Base-by-base conservation (phyloP, 2,329 filamentous ascomycete species). In the Stachybotrys elegans region DNA sequence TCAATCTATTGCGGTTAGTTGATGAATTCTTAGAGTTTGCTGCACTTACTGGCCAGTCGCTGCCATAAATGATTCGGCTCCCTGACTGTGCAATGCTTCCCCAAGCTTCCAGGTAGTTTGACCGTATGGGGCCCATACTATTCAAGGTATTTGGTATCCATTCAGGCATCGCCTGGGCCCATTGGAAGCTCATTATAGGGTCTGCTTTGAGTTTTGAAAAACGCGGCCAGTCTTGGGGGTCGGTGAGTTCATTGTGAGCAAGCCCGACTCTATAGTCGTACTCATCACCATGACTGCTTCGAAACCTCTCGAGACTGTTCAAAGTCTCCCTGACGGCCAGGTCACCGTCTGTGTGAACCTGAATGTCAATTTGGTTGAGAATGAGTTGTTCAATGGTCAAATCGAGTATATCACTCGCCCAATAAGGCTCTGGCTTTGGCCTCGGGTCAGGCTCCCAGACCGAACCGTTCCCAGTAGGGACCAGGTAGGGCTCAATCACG, bases 41-140 rank as follows among this genome's bases (percentile, higher is more conserved):
- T 14, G 3, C 8, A 48, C 55, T 52, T 43, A 57, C 56, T 16
- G 56, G 56, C 54, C 56, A 58, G 31, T 58, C 56, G 14, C 55
- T 57, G 19, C 56, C 56, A 6, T 58, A 55, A 4, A 55, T 36
- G 8, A 42, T 22, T 7, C 36, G 42, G 13, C 36, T 34, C n/a
- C 47, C 47, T 27, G 40, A 35, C 11, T 36, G 34, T 13, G 52
- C 49, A 6, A 56, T 47, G 4, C 53, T 31, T 6, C 46, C 50
- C 45, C 51, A 57, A 0, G 56, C 51, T 5, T 59, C 49, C 2
- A 78, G 42, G 21, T 57, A 50, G 8, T 49, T 39, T 13, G 46
- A 34, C 0, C 56, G 56, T 4, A 57, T 46, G 4, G 48, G 38
- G 4, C 47, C 57, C 3, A 59, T 32, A 8, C 47, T 44, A n/a